A percentile compares a stretch with the other conserved stretches of the same genome.
phyloP scores from a whole-genome alignment of 148 eudicot species.

The Dysphania ambrosioides region DNA sequence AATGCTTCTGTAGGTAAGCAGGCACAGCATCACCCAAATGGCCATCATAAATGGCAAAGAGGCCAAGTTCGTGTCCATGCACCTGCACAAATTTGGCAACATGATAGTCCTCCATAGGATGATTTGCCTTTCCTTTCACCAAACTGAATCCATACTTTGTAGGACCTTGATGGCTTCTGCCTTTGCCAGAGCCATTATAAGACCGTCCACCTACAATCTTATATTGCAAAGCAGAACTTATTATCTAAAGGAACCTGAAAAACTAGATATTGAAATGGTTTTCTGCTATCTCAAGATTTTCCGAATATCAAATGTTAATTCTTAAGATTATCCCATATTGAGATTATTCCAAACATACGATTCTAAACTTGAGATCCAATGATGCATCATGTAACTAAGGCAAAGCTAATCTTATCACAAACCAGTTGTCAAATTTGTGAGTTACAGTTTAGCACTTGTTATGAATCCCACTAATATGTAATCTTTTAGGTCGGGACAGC shows the following conservation, averaged over 20 bases:
- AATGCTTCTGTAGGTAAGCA: slow-evolving; percentile 70
- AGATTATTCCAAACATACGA: no score
- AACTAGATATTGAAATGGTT: background rate
- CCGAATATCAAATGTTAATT: background rate
- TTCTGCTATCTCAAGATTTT: background rate
- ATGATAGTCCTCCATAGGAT: slow-evolving; percentile 84
- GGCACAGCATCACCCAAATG: slow-evolving; percentile 78
- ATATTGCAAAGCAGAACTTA: slow-evolving; percentile 1
- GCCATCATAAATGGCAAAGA: slow-evolving; percentile 81
- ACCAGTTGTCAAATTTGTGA: background rate
- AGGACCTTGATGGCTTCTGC: slow-evolving; percentile 48
- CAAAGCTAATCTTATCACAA: background rate
- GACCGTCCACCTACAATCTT: slow-evolving; percentile 51
- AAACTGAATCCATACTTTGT: slow-evolving; percentile 55
- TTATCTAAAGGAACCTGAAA: background rate
- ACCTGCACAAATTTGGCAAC: slow-evolving; percentile 61
- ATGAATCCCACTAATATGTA: background rate
- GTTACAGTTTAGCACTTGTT: background rate
- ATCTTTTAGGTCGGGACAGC: background rate
- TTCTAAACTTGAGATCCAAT: background rate
- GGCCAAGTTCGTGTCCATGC: slow-evolving; percentile 64
- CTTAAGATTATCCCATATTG: background rate
- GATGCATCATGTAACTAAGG: background rate
- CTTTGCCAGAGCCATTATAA: slow-evolving; percentile 55
- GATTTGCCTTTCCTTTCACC: slow-evolving; percentile 70